Conservation (phyloP, 2,329 filamentous ascomycete species). For the Lachnellula suecica region DNA sequence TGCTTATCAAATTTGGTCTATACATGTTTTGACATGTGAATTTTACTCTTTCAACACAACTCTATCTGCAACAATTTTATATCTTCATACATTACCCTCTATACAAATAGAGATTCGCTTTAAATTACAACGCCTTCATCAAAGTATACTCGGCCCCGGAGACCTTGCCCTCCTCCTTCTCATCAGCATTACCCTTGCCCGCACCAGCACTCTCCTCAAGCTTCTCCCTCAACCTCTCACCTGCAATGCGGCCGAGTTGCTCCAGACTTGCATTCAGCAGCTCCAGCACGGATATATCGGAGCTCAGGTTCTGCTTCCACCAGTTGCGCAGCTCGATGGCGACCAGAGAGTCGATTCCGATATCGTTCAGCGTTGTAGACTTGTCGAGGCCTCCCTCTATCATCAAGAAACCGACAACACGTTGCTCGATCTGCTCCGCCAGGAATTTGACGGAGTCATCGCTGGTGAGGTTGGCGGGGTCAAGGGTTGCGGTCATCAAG, state of each 20-base stretch:
- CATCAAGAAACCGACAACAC: slow-evolving; percentile 2
- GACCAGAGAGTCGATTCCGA: slow-evolving; percentile 11
- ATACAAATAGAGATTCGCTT: neutral
- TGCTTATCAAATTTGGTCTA: no score
- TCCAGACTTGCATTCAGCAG: neutral
- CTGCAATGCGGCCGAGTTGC: neutral
- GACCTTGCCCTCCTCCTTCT: neutral
- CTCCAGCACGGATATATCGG: neutral
- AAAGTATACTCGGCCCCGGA: neutral
- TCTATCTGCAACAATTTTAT: no score
- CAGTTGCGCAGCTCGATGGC: slow-evolving; percentile 9
- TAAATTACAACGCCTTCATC: neutral
- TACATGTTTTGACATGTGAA: no score
- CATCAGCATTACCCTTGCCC: neutral
- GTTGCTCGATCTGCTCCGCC: neutral
- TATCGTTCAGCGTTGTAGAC: neutral
- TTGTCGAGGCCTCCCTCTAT: slow-evolving; percentile 1
- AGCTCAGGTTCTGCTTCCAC: neutral
- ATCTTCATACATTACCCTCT: no score
- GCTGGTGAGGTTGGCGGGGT: neutral
- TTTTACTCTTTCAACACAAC: no score
- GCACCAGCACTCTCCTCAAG: neutral
- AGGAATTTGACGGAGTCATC: neutral
- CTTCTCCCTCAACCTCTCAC: neutral
- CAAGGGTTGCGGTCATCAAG: neutral